Conservation (phyloP, 2,329 filamentous ascomycete genomes). For the Neurospora crassa region DNA sequence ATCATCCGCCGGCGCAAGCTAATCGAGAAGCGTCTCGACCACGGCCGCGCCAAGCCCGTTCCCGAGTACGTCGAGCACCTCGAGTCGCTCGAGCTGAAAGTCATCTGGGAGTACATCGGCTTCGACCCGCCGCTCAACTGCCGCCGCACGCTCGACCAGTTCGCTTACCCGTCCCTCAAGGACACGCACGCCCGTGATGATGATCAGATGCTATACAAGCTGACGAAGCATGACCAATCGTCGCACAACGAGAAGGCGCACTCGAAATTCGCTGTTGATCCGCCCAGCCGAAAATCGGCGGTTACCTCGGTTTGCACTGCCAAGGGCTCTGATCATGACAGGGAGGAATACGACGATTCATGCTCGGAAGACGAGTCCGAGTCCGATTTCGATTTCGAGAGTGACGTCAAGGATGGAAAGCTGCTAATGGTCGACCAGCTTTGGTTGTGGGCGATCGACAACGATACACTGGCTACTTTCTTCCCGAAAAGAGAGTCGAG, state of each 20-base stretch:
- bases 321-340: neutral
- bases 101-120: slow-evolving; percentile 55
- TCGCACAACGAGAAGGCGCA: neutral
- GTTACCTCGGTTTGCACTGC: slow-evolving; percentile 3
- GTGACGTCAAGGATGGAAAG: slow-evolving; percentile 35
- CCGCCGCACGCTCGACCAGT: slow-evolving; percentile 54
- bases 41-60: slow-evolving; percentile 46
- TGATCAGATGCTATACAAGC: slow-evolving; percentile 59
- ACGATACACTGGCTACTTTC: slow-evolving; percentile 42
- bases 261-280: neutral
- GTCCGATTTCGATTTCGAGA: slow-evolving; percentile 21
- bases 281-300: neutral
- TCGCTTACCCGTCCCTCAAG: slow-evolving; percentile 49
- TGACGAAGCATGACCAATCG: slow-evolving; percentile 39
- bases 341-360: slow-evolving; percentile 1
- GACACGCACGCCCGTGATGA: slow-evolving; percentile 53
- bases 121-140: slow-evolving; percentile 52
- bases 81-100: slow-evolving; percentile 45
- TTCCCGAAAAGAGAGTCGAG: slow-evolving; percentile 46
- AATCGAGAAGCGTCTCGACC: slow-evolving; percentile 39
- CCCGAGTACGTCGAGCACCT: slow-evolving; percentile 43
- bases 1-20: slow-evolving; percentile 46
- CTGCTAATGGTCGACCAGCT: slow-evolving; percentile 59
- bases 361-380: slow-evolving; percentile 23
- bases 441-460: slow-evolving; percentile 51